phyloP scores from a whole-genome alignment of 495 filamentous ascomycete genomes.

The Clohesyomyces aquaticus region DNA sequence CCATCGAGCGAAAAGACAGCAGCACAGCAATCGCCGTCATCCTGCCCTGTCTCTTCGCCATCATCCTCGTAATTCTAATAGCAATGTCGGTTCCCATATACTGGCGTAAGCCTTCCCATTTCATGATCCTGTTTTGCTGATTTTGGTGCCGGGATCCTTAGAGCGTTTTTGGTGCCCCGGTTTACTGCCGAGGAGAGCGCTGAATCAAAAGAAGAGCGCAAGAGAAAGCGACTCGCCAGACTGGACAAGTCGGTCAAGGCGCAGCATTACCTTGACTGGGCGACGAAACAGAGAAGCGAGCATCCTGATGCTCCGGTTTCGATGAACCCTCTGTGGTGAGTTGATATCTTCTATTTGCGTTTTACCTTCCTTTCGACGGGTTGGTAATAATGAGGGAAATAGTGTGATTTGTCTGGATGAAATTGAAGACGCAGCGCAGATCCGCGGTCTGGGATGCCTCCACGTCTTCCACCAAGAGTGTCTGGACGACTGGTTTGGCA shows the following conservation, averaged over 20 bases:
- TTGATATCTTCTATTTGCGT: not conserved
- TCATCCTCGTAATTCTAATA: conserved; percentile 25
- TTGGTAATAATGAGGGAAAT: conserved; percentile 6
- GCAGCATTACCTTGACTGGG: conserved; percentile 35
- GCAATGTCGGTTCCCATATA: conserved; percentile 12
- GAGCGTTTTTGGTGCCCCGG: conserved; percentile 8
- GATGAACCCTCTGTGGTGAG: conserved; percentile 32
- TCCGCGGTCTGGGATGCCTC: conserved; percentile 36
- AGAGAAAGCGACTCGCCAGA: conserved; percentile 27
- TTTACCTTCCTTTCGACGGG: not conserved
- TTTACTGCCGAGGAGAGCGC: conserved; percentile 1
- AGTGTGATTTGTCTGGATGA: conserved; percentile 40
- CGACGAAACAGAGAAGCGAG: conserved; percentile 19
- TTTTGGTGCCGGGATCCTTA: not conserved
- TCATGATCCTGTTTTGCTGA: not conserved
- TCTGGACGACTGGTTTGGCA: conserved; percentile 38
- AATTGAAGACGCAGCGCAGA: conserved; percentile 34
- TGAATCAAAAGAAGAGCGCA: conserved; percentile 23
- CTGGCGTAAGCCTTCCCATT: not conserved
- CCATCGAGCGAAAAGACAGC: not conserved
- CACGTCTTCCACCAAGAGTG: conserved; percentile 41
- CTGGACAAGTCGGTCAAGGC: conserved; percentile 29
- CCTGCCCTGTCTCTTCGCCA: conserved; percentile 22
- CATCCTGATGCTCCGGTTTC: conserved; percentile 22
- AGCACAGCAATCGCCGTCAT: conserved; percentile 23